phyloP scores from a whole-genome alignment of 2,329 filamentous ascomycete genomes.

The Alternaria dauci region DNA sequence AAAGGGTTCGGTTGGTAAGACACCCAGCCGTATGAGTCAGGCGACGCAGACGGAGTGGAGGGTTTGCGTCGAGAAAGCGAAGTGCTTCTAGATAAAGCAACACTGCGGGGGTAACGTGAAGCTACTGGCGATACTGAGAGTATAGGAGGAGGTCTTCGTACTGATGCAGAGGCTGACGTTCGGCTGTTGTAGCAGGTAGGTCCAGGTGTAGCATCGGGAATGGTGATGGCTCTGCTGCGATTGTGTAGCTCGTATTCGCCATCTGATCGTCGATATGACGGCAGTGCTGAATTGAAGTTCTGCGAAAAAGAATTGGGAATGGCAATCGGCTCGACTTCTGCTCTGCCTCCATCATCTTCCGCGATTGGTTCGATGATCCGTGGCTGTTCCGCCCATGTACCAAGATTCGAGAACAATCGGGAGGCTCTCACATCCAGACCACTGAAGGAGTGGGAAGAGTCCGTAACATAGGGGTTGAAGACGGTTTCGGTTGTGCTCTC shows the following conservation, averaged over 20 bases:
- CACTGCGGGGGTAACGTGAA: conserved; percentile 31
- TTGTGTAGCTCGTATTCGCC: conserved; percentile 18
- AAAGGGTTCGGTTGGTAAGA: conserved; percentile 45
- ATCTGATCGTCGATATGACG: conserved; percentile 22
- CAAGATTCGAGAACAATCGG: conserved; percentile 39
- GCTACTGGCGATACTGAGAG: conserved; percentile 40
- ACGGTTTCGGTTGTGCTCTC: conserved; percentile 33
- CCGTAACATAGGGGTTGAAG: conserved; percentile 42
- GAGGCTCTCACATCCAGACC: conserved; percentile 40
- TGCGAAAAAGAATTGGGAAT: conserved; percentile 38
- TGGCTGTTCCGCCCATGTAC: conserved; percentile 42
- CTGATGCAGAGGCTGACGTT: conserved; percentile 18
- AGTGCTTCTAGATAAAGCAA: conserved; percentile 35
- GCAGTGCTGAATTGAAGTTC: conserved; percentile 23
- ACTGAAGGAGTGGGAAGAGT: conserved; percentile 41
- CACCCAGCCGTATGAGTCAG: conserved; percentile 45
- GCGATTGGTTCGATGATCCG: conserved; percentile 41
- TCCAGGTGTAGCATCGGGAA: conserved; percentile 35
- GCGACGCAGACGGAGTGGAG: conserved; percentile 40
- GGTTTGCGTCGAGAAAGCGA: conserved; percentile 37
- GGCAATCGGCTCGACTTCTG: conserved; percentile 36
- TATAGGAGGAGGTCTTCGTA: conserved; percentile 31
- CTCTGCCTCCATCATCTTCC: conserved; percentile 33
- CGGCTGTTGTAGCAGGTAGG: conserved; percentile 20
- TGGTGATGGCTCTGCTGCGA: conserved; percentile 39